A percentile compares a stretch with the other conserved stretches of the same genome.
These are phyloP conservation scores for Pelagomonas calceolata DNA, from an alignment of 108 stramenopile species.

Conservation along the genomic window DNA sequence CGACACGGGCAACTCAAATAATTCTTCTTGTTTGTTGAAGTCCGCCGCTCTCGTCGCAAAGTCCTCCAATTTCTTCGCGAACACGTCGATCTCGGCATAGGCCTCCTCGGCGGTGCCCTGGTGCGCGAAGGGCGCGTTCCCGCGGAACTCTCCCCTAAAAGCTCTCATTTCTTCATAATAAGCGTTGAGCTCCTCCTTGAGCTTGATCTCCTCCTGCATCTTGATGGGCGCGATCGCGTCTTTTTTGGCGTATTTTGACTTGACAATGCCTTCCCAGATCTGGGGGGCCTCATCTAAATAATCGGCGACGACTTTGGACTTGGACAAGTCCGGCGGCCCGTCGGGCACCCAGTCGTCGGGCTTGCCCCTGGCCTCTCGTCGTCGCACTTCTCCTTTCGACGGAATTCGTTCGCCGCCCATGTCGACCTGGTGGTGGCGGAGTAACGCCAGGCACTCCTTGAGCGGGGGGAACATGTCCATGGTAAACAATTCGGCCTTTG, in stretches of 20 bases:
- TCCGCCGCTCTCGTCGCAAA: conserved; percentile 40
- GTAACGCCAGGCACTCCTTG: conserved; percentile 50
- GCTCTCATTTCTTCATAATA: conserved; percentile 46
- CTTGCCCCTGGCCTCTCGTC: neutral
- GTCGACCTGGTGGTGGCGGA: conserved; percentile 65
- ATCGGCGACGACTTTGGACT: conserved; percentile 33
- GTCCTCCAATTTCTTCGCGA: conserved; percentile 38
- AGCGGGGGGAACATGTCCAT: conserved; percentile 64
- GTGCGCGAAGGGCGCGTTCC: conserved; percentile 67
- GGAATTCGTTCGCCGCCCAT: conserved; percentile 28
- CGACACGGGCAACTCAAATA: conserved; percentile 66
- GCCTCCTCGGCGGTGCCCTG: conserved; percentile 50
- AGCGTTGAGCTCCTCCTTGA: conserved; percentile 55
- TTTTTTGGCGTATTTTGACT: conserved; percentile 69
- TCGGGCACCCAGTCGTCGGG: neutral
- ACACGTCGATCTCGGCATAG: conserved; percentile 50
- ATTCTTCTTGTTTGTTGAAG: conserved; percentile 67
- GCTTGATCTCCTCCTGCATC: conserved; percentile 60
- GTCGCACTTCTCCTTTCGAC: neutral
- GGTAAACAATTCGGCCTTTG: conserved; percentile 51
- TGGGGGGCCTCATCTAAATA: conserved; percentile 71
- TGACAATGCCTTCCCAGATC: conserved; percentile 65
- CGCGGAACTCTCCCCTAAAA: conserved; percentile 62
- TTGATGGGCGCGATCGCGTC: conserved; percentile 75
- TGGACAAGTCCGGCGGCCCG: neutral